A percentile compares a stretch with the other conserved stretches of the same genome.
Evolutionary conservation across 2,329 filamentous ascomycete species (phyloP).

Genomic region (Emericellopsis atlantica): DNA sequence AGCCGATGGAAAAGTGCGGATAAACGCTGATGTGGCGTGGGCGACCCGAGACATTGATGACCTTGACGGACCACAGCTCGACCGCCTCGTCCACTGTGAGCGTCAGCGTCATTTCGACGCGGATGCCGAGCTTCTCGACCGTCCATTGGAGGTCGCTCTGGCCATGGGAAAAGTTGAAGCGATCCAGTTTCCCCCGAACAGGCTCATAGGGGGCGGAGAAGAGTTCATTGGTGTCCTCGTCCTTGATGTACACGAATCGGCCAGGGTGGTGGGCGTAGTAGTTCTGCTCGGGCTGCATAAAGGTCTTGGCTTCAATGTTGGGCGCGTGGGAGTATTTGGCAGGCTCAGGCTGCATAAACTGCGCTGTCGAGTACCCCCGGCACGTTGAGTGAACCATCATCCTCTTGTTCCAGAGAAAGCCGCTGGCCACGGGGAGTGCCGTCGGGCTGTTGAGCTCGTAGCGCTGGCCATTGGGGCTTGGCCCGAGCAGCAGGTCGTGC

Average conservation of each 20-base stretch:
- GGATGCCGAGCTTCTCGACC: conserved; percentile 34
- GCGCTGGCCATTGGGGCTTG: conserved; percentile 29
- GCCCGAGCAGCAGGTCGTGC: neutral
- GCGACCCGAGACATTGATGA: conserved; percentile 33
- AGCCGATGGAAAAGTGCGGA: conserved; percentile 45
- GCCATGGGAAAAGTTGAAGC: conserved; percentile 39
- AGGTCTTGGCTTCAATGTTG: conserved; percentile 44
- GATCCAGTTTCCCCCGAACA: conserved; percentile 31
- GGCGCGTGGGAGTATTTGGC: conserved; percentile 47
- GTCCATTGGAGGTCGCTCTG: conserved; percentile 43
- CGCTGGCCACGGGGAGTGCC: conserved; percentile 40
- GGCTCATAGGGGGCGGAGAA: conserved; percentile 46
- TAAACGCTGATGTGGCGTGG: conserved; percentile 36
- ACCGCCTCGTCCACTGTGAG: conserved; percentile 40
- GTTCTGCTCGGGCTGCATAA: conserved; percentile 48
- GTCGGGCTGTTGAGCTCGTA: conserved; percentile 44
- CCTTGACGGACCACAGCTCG: conserved; percentile 41
- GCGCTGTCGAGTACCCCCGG: conserved; percentile 43
- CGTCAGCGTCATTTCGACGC: conserved; percentile 36
- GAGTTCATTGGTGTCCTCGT: conserved; percentile 33
- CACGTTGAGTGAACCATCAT: conserved; percentile 50
- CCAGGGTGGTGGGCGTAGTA: conserved; percentile 47
- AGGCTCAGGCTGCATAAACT: conserved; percentile 49
- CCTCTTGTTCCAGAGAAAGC: conserved; percentile 46
- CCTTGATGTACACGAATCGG: conserved; percentile 46